Percentiles rank a stretch among this genome's conserved stretches.
These are phyloP conservation scores for Solanum habrochaites DNA, from an alignment of 257 asterid species.

Conservation along the genomic window DNA sequence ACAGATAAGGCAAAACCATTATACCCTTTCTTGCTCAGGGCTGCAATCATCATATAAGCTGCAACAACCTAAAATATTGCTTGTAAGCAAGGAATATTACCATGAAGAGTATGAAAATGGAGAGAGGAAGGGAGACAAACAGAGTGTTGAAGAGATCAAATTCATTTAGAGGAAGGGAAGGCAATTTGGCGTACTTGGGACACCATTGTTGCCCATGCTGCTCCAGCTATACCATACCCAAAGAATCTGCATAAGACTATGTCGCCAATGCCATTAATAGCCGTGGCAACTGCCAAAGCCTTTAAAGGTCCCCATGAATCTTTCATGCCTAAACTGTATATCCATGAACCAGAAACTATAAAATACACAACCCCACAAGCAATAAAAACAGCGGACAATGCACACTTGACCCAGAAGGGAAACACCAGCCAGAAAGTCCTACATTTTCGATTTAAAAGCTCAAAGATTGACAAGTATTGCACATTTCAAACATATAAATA, in stretches of 20 bases:
- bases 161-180: not conserved
- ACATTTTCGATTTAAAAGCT: not conserved
- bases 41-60: slow-evolving; percentile 75
- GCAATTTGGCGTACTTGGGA: slow-evolving; percentile 52
- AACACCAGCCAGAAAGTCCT: not conserved
- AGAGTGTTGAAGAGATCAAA: slow-evolving; percentile 3
- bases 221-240: slow-evolving; percentile 94
- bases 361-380: not conserved
- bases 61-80: slow-evolving; percentile 67
- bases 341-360: not conserved
- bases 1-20: slow-evolving; percentile 72
- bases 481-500: not conserved
- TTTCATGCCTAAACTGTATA: slow-evolving; percentile 89
- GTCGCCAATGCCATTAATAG: slow-evolving; percentile 77
- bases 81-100: not conserved
- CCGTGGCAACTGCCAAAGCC: slow-evolving; percentile 86
- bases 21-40: slow-evolving; percentile 72
- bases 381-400: not conserved
- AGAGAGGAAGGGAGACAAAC: not conserved
- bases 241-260: slow-evolving; percentile 70
- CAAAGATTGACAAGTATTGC: not conserved
- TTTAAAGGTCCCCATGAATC: slow-evolving; percentile 97
- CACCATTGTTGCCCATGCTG: slow-evolving; percentile 99
- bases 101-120: not conserved
- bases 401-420: not conserved